A percentile compares a stretch with the other conserved stretches of the same genome.
Evolutionary conservation across 352 stramenopile species (phyloP).

Genomic region (Globisporangium okanoganense): DNA sequence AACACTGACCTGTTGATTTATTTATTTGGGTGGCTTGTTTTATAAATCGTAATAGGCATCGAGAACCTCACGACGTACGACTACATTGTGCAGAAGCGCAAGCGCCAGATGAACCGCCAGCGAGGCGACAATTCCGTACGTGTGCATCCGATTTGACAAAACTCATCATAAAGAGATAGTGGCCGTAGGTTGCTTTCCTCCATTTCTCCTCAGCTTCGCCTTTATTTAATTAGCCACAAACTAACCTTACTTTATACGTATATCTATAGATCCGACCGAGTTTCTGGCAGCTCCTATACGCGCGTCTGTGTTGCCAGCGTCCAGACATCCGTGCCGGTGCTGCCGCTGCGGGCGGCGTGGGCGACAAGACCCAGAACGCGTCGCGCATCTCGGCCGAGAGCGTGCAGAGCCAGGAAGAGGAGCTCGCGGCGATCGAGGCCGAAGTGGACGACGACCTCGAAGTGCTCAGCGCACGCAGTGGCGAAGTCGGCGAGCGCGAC

Average conservation of each 20-base stretch:
- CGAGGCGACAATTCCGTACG: slow-evolving; percentile 57
- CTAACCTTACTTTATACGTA: slow-evolving; percentile 12
- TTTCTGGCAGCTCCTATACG: slow-evolving; percentile 36
- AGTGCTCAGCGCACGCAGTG: slow-evolving; percentile 66
- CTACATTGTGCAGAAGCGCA: slow-evolving; percentile 84
- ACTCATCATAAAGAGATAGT: slow-evolving; percentile 1
- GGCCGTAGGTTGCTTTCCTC: slow-evolving; percentile 10
- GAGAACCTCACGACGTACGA: slow-evolving; percentile 86
- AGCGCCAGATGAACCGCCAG: slow-evolving; percentile 62
- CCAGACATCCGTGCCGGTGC: slow-evolving; percentile 9
- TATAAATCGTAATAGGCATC: slow-evolving; percentile 39
- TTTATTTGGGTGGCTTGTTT: background rate
- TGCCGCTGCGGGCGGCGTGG: slow-evolving; percentile 9
- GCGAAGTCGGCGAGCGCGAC: slow-evolving; percentile 44
- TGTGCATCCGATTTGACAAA: slow-evolving; percentile 55
- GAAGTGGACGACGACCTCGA: slow-evolving; percentile 80
- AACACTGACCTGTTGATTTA: background rate
- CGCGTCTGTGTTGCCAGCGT: slow-evolving; percentile 25
- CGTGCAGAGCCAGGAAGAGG: slow-evolving; percentile 59
- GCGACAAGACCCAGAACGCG: slow-evolving; percentile 47
- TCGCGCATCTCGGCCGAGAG: slow-evolving; percentile 51
- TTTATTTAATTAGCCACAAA: background rate
- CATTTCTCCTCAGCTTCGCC: slow-evolving; percentile 13
- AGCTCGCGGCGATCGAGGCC: slow-evolving; percentile 64
- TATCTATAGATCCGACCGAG: slow-evolving; percentile 16